phyloP scores from a whole-genome alignment of 345 rosid species.

The Dovyalis caffra region DNA sequence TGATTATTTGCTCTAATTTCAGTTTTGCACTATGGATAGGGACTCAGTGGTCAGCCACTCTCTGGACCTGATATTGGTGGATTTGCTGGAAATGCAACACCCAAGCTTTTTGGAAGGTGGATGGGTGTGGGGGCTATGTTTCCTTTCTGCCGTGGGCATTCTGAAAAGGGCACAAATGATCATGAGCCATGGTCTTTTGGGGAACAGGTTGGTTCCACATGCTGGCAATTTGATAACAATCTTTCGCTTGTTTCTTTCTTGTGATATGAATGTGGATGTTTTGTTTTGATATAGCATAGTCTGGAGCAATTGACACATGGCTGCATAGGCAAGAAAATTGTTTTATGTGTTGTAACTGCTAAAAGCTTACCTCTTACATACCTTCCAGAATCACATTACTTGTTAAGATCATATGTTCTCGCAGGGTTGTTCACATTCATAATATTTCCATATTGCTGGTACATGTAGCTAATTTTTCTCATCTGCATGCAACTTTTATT shows the following conservation, averaged over 20 bases:
- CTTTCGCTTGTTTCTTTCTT: neutral
- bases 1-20: neutral
- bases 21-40: constrained; percentile 42
- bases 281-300: neutral
- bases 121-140: constrained; percentile 94
- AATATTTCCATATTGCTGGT: neutral
- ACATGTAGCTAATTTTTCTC: neutral
- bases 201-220: constrained; percentile 61
- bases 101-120: constrained; percentile 89
- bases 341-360: no score
- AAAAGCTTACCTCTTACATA: no score
- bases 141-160: constrained; percentile 91
- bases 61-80: constrained; percentile 99
- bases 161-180: constrained; percentile 60
- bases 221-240: constrained; percentile 3
- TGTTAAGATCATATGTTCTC: no score
- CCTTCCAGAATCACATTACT: no score
- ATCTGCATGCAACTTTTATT: neutral
- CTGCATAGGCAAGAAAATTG: no score
- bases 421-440: neutral
- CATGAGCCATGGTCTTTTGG: constrained; percentile 99
- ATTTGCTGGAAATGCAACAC: constrained; percentile 82
- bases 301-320: neutral
- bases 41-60: constrained; percentile 91
- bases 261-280: neutral